Percentiles rank a stretch among this genome's conserved stretches.
These are phyloP conservation scores for Pythium monospermum DNA, from an alignment of 352 stramenopile genomes.

Conservation along the genomic window DNA sequence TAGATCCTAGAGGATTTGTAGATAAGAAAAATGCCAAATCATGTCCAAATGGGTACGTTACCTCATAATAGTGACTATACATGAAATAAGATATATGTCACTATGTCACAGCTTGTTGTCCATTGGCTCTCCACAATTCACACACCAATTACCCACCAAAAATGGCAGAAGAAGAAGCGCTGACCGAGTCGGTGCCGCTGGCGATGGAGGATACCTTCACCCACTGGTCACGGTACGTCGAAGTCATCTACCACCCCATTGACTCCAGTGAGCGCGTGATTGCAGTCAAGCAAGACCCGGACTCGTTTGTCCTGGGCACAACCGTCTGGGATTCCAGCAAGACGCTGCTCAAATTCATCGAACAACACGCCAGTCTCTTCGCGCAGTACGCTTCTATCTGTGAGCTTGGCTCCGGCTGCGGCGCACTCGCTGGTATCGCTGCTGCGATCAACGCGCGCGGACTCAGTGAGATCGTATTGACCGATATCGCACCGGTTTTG, in stretches of 20 bases:
- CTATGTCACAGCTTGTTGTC: neutral
- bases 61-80: neutral
- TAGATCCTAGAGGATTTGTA: too few relatives aligned
- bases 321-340: slow-evolving; percentile 86
- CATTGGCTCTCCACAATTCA: neutral
- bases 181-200: slow-evolving; percentile 50
- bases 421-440: slow-evolving; percentile 66
- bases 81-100: slow-evolving; percentile 1
- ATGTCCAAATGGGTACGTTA: slow-evolving; percentile 4
- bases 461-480: slow-evolving; percentile 61
- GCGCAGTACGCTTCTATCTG: slow-evolving; percentile 56
- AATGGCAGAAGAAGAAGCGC: slow-evolving; percentile 56
- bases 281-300: slow-evolving; percentile 61
- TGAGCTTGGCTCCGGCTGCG: slow-evolving; percentile 70
- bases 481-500: slow-evolving; percentile 71
- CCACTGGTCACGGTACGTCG: slow-evolving; percentile 71
- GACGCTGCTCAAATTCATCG: slow-evolving; percentile 81
- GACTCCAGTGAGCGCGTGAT: slow-evolving; percentile 33
- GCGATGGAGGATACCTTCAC: slow-evolving; percentile 75
- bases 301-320: slow-evolving; percentile 78
- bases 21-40: too few relatives aligned
- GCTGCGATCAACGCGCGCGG: slow-evolving; percentile 59
- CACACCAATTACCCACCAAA: neutral
- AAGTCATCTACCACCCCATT: slow-evolving; percentile 36
- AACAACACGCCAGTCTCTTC: slow-evolving; percentile 51